Percentiles rank a stretch among this genome's conserved stretches.
Evolutionary conservation across 2,329 filamentous ascomycete species (phyloP).

Genomic region (Blastomyces percursus): DNA sequence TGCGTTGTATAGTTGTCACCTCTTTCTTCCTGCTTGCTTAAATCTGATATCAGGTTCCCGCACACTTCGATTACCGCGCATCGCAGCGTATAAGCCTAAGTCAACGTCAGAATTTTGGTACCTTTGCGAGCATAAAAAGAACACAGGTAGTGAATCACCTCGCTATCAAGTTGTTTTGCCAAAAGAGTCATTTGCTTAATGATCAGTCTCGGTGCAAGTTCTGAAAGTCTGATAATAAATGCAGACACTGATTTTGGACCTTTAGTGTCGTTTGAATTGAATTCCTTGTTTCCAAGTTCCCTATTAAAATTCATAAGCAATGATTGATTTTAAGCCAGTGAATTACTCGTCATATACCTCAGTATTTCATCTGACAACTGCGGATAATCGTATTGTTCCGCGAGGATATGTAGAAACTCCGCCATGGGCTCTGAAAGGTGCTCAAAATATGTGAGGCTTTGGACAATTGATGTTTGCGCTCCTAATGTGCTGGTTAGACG

Average conservation of each 20-base stretch:
- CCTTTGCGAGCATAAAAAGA: background rate
- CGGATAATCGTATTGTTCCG: conserved; percentile 95
- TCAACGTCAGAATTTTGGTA: conserved; percentile 11
- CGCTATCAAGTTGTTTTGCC: conserved; percentile 89
- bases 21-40: conserved; percentile 83
- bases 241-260: conserved; percentile 93
- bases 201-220: conserved; percentile 78
- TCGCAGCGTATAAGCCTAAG: conserved; percentile 75
- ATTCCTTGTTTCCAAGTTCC: conserved; percentile 94
- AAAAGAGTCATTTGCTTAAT: conserved; percentile 97
- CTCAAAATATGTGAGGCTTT: conserved; percentile 96
- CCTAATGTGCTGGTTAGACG: conserved; percentile 42
- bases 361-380: conserved; percentile 90
- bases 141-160: conserved; percentile 43
- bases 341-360: conserved; percentile 31
- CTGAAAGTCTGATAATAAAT: conserved; percentile 87
- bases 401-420: conserved; percentile 89
- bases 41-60: conserved; percentile 82
- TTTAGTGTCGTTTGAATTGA: conserved; percentile 90
- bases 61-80: conserved; percentile 95
- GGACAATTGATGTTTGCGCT: conserved; percentile 94
- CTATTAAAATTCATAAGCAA: conserved; percentile 30
- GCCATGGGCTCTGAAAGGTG: conserved; percentile 99
- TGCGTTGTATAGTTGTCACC: conserved; percentile 90
- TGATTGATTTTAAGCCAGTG: background rate